Base-by-base conservation (phyloP, 441 rosid species). In the Populus hybrid region DNA sequence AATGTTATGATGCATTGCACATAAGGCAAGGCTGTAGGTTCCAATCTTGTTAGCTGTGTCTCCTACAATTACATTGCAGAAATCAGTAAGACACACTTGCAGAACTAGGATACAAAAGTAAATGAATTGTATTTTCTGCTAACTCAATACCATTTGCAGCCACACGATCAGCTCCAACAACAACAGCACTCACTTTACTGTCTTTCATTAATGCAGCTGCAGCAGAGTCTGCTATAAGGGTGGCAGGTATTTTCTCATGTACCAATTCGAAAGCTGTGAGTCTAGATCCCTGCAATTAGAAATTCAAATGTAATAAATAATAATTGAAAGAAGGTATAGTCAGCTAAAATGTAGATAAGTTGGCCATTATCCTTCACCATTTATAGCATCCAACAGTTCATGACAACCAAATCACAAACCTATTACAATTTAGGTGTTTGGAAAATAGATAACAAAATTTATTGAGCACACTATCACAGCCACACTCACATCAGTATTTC, bases 1-100 rank as follows among this genome's bases (percentile, higher is more conserved):
- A 72, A 95, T 84, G 33, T 79, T 63, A 69, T 95, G 97, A 82
- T 89, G 85, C 81, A 68, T 88, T 35, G 99, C 97, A 80, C 94
- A 88, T 28, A 95, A 42, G 68, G 98, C 95, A 12, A 95, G 94
- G 88, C 91, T 91, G 89, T 93, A 95, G 50, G 98, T 95, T 79
- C 99, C 99, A 35, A 95, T 93, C 90, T 95, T 95, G 86, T 92
- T 93, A 56, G 97, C 98, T 31, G 96, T 91, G 74, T 93, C 98
- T 31, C 98, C 98, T 94, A 84, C n/a, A 81, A 73, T 74, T 64
- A 53, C 59, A 50, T 26, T 31, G 9, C 10, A 74, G 29, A 8
- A 16, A 53, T 72, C 26, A 69, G 75, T 59, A 36, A 73, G 10
- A 67, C 63, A 50, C 66, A 36, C 59, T 69, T 63, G 33, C 71